Evolutionary conservation across 2,329 filamentous ascomycete genomes (phyloP).

Genomic region (Aspergillus viridinutans): DNA sequence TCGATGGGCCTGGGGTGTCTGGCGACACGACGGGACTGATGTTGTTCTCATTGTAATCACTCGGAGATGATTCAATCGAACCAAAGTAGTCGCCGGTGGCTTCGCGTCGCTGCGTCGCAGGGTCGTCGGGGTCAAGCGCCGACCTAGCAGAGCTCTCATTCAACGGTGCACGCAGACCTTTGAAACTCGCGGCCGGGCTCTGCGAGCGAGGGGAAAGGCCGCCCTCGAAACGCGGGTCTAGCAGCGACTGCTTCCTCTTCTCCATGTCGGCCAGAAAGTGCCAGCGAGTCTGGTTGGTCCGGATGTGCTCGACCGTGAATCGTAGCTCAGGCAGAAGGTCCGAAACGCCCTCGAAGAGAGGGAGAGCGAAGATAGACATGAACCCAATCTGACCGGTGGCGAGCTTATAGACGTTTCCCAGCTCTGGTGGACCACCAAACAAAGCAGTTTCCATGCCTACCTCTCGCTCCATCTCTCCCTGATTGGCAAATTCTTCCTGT

Average conservation of each 20-base stretch:
- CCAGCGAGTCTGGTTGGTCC: constrained; percentile 72
- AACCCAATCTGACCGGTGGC: constrained; percentile 89
- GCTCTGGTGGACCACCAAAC: constrained; percentile 71
- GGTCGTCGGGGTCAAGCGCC: constrained; percentile 5
- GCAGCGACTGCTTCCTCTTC: constrained; percentile 22
- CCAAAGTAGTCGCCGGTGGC: constrained; percentile 12
- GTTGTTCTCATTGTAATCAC: constrained; percentile 29
- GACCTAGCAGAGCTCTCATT: constrained; percentile 10
- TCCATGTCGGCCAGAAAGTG: constrained; percentile 33
- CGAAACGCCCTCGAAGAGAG: constrained; percentile 82
- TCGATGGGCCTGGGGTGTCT: constrained; percentile 32
- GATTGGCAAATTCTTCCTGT: constrained; percentile 92
- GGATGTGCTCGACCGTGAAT: constrained; percentile 79
- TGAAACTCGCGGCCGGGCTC: constrained; percentile 23
- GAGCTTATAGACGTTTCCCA: constrained; percentile 77
- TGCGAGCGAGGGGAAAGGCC: constrained; percentile 33
- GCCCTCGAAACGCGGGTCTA: constrained; percentile 15
- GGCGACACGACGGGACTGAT: constrained; percentile 33
- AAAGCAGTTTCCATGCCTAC: constrained; percentile 83
- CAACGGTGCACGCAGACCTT: constrained; percentile 9
- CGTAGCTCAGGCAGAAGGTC: constrained; percentile 80
- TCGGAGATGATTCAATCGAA: constrained; percentile 12
- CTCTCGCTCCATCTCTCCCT: constrained; percentile 86
- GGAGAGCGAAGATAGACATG: constrained; percentile 92
- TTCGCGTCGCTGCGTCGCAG: background rate